A percentile compares a stretch with the other conserved stretches of the same genome.
Evolutionary conservation across 139 green algal genomes (phyloP).

Genomic region (Chlamydomonas schloesseri): DNA sequence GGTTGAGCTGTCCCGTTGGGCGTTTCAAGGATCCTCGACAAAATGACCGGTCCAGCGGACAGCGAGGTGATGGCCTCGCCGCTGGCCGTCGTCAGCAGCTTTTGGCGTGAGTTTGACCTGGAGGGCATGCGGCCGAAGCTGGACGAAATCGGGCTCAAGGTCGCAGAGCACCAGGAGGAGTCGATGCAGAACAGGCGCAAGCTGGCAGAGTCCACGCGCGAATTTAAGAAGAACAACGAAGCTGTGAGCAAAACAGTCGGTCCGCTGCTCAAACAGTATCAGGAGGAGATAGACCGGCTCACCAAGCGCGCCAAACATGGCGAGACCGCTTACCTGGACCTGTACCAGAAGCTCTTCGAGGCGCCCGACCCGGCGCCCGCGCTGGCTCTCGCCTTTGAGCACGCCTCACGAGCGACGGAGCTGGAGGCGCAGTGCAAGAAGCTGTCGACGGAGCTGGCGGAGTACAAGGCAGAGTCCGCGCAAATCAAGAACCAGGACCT

Average conservation of each 20-base stretch:
- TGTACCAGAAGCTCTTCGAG: slow-evolving; percentile 95
- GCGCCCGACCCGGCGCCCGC: slow-evolving; percentile 90
- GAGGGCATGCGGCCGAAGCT: slow-evolving; percentile 79
- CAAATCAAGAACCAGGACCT: slow-evolving; percentile 91
- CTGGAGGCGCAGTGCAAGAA: slow-evolving; percentile 71
- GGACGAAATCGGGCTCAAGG: slow-evolving; percentile 86
- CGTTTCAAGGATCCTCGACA: background rate
- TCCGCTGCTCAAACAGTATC: slow-evolving; percentile 88
- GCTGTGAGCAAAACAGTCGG: slow-evolving; percentile 63
- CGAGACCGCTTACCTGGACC: slow-evolving; percentile 55
- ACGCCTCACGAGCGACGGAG: slow-evolving; percentile 61
- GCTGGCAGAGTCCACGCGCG: slow-evolving; percentile 60
- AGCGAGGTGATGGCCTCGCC: background rate
- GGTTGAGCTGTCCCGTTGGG: too few relatives aligned
- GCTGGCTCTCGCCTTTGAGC: slow-evolving; percentile 73
- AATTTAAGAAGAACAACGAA: slow-evolving; percentile 60
- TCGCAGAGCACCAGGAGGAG: slow-evolving; percentile 87
- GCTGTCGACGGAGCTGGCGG: slow-evolving; percentile 78
- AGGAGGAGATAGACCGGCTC: slow-evolving; percentile 92
- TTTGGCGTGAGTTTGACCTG: slow-evolving; percentile 87
- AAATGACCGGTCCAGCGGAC: background rate
- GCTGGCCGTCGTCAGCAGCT: slow-evolving; percentile 52
- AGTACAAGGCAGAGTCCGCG: slow-evolving; percentile 85
- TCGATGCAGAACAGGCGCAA: slow-evolving; percentile 70
- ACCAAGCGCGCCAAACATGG: slow-evolving; percentile 71